Conservation (phyloP, 2,329 filamentous ascomycete genomes). For the Corynespora cassiicola region DNA sequence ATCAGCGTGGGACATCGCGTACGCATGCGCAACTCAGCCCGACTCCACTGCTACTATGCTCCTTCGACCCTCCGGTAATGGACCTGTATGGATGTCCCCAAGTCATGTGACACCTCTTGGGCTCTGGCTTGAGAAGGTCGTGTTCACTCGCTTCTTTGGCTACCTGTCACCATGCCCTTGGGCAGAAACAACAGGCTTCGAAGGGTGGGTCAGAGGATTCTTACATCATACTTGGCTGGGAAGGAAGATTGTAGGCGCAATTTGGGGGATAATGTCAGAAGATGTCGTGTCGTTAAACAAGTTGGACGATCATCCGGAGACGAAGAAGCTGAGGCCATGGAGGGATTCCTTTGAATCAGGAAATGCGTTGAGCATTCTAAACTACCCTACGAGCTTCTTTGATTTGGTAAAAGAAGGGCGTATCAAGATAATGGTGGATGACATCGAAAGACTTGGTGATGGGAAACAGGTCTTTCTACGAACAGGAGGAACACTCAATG, state of each 20-base stretch:
- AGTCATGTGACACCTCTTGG: conserved; percentile 72
- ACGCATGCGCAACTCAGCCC: conserved; percentile 57
- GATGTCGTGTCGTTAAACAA: conserved; percentile 59
- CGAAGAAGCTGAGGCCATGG: conserved; percentile 52
- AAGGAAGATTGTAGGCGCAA: conserved; percentile 60
- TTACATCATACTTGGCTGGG: conserved; percentile 66
- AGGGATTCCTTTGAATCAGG: conserved; percentile 59
- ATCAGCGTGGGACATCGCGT: conserved; percentile 69
- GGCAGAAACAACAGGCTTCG: conserved; percentile 68
- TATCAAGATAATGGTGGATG: conserved; percentile 63
- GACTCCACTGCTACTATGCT: conserved; percentile 62
- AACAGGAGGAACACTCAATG: conserved; percentile 51
- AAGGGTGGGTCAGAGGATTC: conserved; percentile 57
- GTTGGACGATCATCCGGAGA: conserved; percentile 52
- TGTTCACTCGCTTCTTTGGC: conserved; percentile 70
- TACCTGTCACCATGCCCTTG: conserved; percentile 80
- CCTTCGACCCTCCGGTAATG: conserved; percentile 64
- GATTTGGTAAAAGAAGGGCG: conserved; percentile 60
- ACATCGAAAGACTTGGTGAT: conserved; percentile 58
- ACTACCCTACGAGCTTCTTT: conserved; percentile 65
- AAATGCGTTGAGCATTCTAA: conserved; percentile 64
- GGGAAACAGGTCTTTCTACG: conserved; percentile 55
- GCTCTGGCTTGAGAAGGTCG: conserved; percentile 71
- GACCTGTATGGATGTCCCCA: conserved; percentile 66
- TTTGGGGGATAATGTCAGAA: conserved; percentile 63